Base-by-base conservation (phyloP, 1,284 basidiomycete genomes). In the Fomitopsis schrenkii region DNA sequence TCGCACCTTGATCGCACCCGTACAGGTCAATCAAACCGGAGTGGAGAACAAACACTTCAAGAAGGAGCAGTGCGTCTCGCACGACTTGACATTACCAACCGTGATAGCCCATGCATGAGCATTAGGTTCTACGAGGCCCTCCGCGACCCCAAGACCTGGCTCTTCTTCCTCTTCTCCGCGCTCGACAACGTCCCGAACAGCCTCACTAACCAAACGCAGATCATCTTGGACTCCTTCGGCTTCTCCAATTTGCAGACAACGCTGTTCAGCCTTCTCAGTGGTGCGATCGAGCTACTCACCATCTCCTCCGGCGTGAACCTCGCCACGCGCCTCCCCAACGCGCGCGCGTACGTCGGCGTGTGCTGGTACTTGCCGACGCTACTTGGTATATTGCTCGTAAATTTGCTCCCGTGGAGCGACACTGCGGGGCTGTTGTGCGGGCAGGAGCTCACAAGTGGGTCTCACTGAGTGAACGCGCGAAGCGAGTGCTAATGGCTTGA, bases 141-240 rank as follows among this genome's bases (percentile, higher is more conserved):
- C 1, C 63, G 66, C 1, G 89, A 91, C 68, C 84, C 86, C 15
- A 91, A 90, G 72, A 88, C 85, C 0, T 88, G 85, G 85, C 75
- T 86, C 46, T 90, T 91, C 70, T 83, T 85, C 4, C 74, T 87
- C 55, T 87, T 87, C 72, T 80, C 86, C 5, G 82, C 81, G 0
- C 71, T 89, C 60, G 78, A 83, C 70, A 87, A 85, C 66, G 72
- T 91, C 3, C 86, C 88, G 6, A 90, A 88, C 71, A 88, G 86
- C 15, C 77, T 91, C 45, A 87, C 85, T 42, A 91, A 89, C 67
- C 88, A 91, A 69, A 79, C 81, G 10, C 79, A 83, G 61, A 83
- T 91, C 64, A 90, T 92, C 67, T 79, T 90, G 59, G 77, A 80
- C n/a, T 82, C 82, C 0, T 85, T 91, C 68, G 89, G 89, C 4